Evolutionary conservation across 2,329 filamentous ascomycete species (phyloP), one percentile per base, ranked within the genome.

Genomic region (Sclerotinia sclerotiorum): DNA sequence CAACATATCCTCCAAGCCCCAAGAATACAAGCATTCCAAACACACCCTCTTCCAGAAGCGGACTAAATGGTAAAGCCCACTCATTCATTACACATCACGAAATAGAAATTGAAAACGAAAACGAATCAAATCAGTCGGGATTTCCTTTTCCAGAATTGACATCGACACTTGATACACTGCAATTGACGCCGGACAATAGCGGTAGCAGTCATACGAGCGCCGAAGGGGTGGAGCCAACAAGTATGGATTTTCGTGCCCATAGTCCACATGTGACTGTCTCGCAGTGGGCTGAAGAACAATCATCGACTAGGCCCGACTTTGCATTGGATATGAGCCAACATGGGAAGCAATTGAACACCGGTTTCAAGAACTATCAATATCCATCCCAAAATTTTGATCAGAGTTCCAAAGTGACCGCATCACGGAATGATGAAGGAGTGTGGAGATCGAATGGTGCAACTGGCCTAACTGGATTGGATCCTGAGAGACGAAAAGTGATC

Each of bases 121-220:
- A 73, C 15, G 68, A 74, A n/a, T 70, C 69, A 39, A 65, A 69
- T 8, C 69, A 65, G 29, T 72, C 68, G n/a, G 72, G 69, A 27
- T 70, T 66, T 35, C 57, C 67, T 35, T 69, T 71, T 35, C 57
- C 71, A 15, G 56, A 61, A 21, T 57, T 68, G 27, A 69, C 70
- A 44, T 61, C 62, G 29, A 67, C 73, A 48, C 60, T 69, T 13
- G 64, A 70, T 15, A 66, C 70, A 4, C 44, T 74, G 48, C 73
- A 76, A 69, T 72, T 75, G 69, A 77, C 76, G 46, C 76, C 76
- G 29, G 75, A 78, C 46, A 72, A 74, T 44, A 78, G 76, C 60
- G 73, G 76, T 27, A 76, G 74, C 55, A 78, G 76, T 68, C 74
- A 74, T 65, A 75, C 75, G 51, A 77, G 76, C 65, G 73, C 69